phyloP scores from a whole-genome alignment of 306 rosid species.

The Ochetophila trinervis region DNA sequence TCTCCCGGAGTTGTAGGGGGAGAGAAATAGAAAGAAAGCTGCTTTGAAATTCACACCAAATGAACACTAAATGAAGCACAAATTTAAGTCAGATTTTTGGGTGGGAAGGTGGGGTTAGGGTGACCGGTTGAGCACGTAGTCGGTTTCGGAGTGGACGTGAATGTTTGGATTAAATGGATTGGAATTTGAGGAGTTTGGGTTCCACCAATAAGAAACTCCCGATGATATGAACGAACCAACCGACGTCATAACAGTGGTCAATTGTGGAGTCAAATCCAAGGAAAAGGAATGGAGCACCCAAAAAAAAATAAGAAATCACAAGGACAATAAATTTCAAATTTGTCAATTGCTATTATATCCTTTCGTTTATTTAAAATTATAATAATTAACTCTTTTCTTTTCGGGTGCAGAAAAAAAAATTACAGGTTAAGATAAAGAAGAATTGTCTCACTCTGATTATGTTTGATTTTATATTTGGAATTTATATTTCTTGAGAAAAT shows the following conservation, averaged over 20 bases:
- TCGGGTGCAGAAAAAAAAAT: no score
- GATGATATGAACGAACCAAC: no score
- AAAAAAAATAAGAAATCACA: background rate
- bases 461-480: no score
- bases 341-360: background rate
- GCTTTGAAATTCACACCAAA: slow-evolving; percentile 60
- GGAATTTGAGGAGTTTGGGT: slow-evolving; percentile 12
- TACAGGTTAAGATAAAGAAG: no score
- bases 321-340: background rate
- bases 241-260: background rate
- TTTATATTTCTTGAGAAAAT: no score
- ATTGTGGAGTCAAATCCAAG: slow-evolving; percentile 19
- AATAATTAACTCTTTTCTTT: no score
- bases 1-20: background rate
- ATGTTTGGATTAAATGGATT: slow-evolving; percentile 22
- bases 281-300: slow-evolving; percentile 6
- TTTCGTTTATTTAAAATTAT: no score
- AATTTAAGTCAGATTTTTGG: slow-evolving; percentile 16
- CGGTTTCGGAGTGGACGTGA: slow-evolving; percentile 24
- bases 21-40: slow-evolving; percentile 15
- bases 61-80: slow-evolving; percentile 46
- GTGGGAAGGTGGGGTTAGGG: background rate
- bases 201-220: slow-evolving; percentile 21
- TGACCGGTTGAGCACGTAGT: slow-evolving; percentile 34
- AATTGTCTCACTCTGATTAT: no score